Percentiles rank a stretch among this genome's conserved stretches.
phyloP scores from a whole-genome alignment of 2,329 filamentous ascomycete genomes.

The Hymenoscyphus repandus region DNA sequence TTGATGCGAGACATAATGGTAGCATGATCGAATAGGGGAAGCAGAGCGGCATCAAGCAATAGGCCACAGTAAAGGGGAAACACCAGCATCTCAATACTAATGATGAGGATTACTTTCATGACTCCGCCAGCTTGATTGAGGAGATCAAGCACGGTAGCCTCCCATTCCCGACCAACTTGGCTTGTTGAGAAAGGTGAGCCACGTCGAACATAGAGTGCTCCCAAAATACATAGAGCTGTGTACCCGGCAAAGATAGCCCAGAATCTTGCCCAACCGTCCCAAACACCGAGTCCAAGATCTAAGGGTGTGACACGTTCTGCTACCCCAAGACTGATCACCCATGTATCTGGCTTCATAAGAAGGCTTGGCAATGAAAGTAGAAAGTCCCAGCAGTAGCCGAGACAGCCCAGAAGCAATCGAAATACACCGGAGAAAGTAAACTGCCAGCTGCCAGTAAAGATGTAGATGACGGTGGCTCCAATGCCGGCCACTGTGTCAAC shows the following conservation, averaged over 20 bases:
- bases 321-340: conserved; percentile 53
- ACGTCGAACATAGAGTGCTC: conserved; percentile 73
- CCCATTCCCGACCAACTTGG: conserved; percentile 55
- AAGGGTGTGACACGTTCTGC: conserved; percentile 32
- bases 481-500: conserved; percentile 36
- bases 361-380: conserved; percentile 32
- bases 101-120: conserved; percentile 96
- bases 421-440: conserved; percentile 18
- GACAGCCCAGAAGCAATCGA: conserved; percentile 1
- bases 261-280: conserved; percentile 59
- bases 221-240: conserved; percentile 65
- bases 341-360: conserved; percentile 45
- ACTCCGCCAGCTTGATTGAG: conserved; percentile 93
- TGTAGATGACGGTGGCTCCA: conserved; percentile 37
- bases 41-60: conserved; percentile 78
- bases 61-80: conserved; percentile 95
- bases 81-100: conserved; percentile 97
- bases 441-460: conserved; percentile 40
- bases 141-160: conserved; percentile 74
- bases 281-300: conserved; percentile 58
- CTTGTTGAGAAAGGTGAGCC: conserved; percentile 61
- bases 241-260: conserved; percentile 80
- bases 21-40: conserved; percentile 82
- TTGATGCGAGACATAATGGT: conserved; percentile 70
- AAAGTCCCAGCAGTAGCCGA: conserved; percentile 9